Evolutionary conservation across 805 yeast genomes (phyloP).

Genomic region (Kuraishia molischiana): DNA sequence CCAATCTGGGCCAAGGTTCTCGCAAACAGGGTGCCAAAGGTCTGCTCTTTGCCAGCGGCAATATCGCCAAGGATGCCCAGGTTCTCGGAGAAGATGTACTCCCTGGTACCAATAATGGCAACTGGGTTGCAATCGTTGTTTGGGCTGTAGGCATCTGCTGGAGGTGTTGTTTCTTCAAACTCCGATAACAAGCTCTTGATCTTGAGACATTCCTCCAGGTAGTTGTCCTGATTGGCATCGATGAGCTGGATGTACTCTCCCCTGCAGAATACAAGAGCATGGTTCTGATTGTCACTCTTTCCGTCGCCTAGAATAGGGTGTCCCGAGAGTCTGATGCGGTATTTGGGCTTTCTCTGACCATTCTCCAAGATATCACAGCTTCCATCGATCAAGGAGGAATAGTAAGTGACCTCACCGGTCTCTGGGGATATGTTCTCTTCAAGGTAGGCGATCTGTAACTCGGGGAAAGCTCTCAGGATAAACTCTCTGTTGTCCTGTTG

Average conservation of each 20-base stretch:
- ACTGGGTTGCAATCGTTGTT: conserved; percentile 38
- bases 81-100: conserved; percentile 75
- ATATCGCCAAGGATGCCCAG: conserved; percentile 77
- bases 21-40: conserved; percentile 78
- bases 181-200: conserved; percentile 68
- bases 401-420: conserved; percentile 36
- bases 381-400: conserved; percentile 65
- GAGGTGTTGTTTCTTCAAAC: conserved; percentile 44
- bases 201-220: conserved; percentile 73
- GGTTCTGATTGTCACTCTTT: conserved; percentile 77
- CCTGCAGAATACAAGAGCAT: conserved; percentile 61
- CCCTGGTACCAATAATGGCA: conserved; percentile 79
- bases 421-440: conserved; percentile 39
- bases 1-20: conserved; percentile 76
- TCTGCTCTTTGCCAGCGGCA: conserved; percentile 85
- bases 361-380: conserved; percentile 48
- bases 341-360: conserved; percentile 53
- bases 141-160: conserved; percentile 16
- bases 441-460: conserved; percentile 52
- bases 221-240: conserved; percentile 81
- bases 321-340: conserved; percentile 60
- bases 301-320: conserved; percentile 83
- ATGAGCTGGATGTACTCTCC: conserved; percentile 76
- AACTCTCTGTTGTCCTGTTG: conserved; percentile 52
- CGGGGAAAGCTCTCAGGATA: conserved; percentile 56